A percentile compares a stretch with the other conserved stretches of the same genome.
Evolutionary conservation across 768 basidiomycete species (phyloP).

Genomic region (Boletus vinaceobasis): DNA sequence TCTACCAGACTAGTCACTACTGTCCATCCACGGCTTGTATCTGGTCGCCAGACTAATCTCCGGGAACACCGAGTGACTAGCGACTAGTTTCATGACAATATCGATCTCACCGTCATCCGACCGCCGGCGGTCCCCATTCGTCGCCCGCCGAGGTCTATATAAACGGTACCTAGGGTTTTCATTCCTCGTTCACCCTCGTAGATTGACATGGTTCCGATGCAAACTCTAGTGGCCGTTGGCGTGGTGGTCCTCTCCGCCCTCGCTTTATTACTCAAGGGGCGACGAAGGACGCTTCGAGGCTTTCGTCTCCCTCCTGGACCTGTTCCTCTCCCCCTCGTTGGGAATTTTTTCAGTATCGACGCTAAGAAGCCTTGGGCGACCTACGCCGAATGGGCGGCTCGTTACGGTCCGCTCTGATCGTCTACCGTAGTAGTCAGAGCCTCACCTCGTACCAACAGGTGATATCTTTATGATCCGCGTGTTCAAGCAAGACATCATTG

Average conservation of each 20-base stretch:
- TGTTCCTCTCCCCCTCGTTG: conserved; percentile 14
- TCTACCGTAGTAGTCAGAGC: not conserved
- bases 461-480: conserved; percentile 21
- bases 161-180: not conserved
- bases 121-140: not conserved
- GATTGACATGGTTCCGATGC: not conserved
- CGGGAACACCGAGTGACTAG: too few species aligned
- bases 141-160: not conserved
- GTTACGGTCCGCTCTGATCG: conserved; percentile 9
- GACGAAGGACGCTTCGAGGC: not conserved
- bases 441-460: conserved; percentile 6
- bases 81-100: too few species aligned
- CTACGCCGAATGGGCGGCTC: conserved; percentile 16
- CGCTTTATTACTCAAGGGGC: conserved; percentile 1
- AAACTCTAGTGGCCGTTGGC: not conserved
- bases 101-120: not conserved
- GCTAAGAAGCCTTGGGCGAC: conserved; percentile 18
- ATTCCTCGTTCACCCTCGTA: not conserved
- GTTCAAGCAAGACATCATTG: conserved; percentile 21
- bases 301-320: conserved; percentile 17
- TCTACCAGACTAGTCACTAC: too few species aligned
- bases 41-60: too few species aligned
- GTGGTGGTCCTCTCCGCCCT: not conserved
- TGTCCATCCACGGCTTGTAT: too few species aligned
- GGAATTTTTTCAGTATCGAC: conserved; percentile 17